Conservation (phyloP, 345 rosid genomes). For the Dovyalis caffra region DNA sequence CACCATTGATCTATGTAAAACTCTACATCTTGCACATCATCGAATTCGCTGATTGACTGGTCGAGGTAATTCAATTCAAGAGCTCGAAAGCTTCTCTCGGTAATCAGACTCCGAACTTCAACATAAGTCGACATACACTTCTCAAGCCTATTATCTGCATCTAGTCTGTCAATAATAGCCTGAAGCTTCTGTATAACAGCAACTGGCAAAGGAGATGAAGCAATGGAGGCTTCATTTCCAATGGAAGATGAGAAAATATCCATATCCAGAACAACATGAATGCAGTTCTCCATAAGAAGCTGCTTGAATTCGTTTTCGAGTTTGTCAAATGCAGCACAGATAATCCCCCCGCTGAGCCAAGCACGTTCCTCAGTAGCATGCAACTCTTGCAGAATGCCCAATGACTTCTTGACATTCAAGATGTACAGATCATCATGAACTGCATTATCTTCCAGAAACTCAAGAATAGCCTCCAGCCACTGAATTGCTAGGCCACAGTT, state of each 20-base stretch:
- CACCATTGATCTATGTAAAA: constrained; percentile 50
- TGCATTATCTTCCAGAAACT: constrained; percentile 43
- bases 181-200: constrained; percentile 39
- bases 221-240: constrained; percentile 10
- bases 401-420: constrained; percentile 38
- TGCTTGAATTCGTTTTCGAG: constrained; percentile 49
- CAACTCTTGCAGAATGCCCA: constrained; percentile 44
- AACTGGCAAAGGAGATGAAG: constrained; percentile 23
- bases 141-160: constrained; percentile 32
- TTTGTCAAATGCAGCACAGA: constrained; percentile 44
- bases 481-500: constrained; percentile 66
- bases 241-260: constrained; percentile 9
- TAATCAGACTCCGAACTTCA: constrained; percentile 39
- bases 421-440: constrained; percentile 35
- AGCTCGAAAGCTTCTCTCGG: constrained; percentile 34
- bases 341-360: constrained; percentile 41
- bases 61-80: constrained; percentile 49
- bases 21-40: constrained; percentile 45
- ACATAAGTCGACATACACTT: constrained; percentile 39
- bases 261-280: constrained; percentile 15
- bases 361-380: constrained; percentile 39
- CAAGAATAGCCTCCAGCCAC: constrained; percentile 60
- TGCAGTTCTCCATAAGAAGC: constrained; percentile 41
- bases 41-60: constrained; percentile 39
- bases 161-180: constrained; percentile 43